Evolutionary conservation across 257 asterid genomes (phyloP).

Genomic region (Lithospermum erythrorhizon): DNA sequence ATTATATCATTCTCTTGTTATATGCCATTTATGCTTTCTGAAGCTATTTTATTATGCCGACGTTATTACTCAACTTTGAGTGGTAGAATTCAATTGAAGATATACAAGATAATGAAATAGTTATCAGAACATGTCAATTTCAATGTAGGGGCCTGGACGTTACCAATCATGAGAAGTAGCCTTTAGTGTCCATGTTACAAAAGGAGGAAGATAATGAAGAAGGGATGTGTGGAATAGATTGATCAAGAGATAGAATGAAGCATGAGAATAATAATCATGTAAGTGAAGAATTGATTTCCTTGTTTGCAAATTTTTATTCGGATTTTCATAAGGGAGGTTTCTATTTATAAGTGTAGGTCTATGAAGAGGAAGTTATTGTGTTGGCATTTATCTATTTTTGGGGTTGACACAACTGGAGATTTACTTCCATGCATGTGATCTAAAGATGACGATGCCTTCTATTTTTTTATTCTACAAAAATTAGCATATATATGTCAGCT

Average conservation of each 20-base stretch:
- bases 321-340: neutral
- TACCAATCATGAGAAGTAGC: neutral
- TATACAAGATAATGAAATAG: neutral
- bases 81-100: neutral
- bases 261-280: neutral
- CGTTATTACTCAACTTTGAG: neutral
- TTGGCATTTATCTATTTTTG: slow-evolving; percentile 1
- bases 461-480: too few relatives aligned
- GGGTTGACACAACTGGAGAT: neutral
- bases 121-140: neutral
- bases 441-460: neutral
- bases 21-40: neutral
- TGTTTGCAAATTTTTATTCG: neutral
- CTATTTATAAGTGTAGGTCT: neutral
- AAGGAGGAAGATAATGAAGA: neutral
- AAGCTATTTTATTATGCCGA: neutral
- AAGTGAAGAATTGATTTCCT: neutral
- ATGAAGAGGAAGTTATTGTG: neutral
- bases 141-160: neutral
- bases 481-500: too few relatives aligned
- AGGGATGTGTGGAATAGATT: neutral
- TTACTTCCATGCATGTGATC: neutral
- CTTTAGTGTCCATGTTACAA: neutral
- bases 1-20: neutral
- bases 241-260: neutral